phyloP scores from a whole-genome alignment of 2,329 filamentous ascomycete species.

The Fusarium devonianum region DNA sequence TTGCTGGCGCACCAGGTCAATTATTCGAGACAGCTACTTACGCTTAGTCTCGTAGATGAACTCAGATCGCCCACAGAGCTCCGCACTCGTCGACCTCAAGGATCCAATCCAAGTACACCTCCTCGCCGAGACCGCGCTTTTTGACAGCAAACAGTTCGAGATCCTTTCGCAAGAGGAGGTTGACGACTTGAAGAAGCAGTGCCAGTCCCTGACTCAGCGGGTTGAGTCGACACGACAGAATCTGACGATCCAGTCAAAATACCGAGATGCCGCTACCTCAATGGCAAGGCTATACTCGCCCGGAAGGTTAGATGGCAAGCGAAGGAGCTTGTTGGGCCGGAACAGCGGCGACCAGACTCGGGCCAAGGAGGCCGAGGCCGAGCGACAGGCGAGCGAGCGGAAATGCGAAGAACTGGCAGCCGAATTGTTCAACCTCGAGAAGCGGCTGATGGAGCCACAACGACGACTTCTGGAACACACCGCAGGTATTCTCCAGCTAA shows the following conservation, averaged over 20 bases:
- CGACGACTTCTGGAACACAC: conserved; percentile 85
- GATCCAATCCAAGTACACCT: conserved; percentile 87
- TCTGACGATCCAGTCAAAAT: conserved; percentile 88
- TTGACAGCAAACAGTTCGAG: conserved; percentile 85
- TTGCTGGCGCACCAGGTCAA: too few relatives aligned
- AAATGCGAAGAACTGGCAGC: conserved; percentile 86
- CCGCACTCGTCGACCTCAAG: conserved; percentile 65
- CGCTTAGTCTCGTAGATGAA: conserved; percentile 54
- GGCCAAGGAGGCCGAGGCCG: conserved; percentile 71
- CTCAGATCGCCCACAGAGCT: conserved; percentile 60
- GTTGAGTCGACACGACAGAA: conserved; percentile 84
- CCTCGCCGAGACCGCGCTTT: conserved; percentile 89
- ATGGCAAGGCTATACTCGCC: conserved; percentile 81
- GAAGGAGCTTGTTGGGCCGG: conserved; percentile 59
- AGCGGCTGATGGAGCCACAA: conserved; percentile 76
- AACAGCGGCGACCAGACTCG: conserved; percentile 59
- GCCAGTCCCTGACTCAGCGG: conserved; percentile 73
- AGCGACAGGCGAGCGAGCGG: conserved; percentile 75
- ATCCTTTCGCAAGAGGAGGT: conserved; percentile 92
- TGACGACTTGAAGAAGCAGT: conserved; percentile 89
- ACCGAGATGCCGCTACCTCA: conserved; percentile 89
- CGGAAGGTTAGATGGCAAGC: conserved; percentile 55
- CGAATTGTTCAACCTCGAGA: conserved; percentile 82
- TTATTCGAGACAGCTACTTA: conserved; percentile 22
- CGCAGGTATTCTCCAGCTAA: conserved; percentile 88